phyloP scores from a whole-genome alignment of 2,329 filamentous ascomycete genomes.

The Monosporascus cannonballus region DNA sequence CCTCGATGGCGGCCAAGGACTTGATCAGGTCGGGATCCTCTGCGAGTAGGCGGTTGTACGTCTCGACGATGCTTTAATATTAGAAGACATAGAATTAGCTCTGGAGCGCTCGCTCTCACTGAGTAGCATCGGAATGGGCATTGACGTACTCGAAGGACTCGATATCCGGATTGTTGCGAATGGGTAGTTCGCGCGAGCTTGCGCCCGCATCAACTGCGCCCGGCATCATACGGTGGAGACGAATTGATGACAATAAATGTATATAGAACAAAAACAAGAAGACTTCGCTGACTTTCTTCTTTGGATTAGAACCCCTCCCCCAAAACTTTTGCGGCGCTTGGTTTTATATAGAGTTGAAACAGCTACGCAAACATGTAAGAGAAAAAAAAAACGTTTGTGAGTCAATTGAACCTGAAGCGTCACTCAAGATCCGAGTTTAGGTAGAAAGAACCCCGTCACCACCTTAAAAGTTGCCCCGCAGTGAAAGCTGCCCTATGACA shows the following conservation, averaged over 20 bases:
- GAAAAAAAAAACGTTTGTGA: background rate
- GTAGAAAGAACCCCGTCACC: background rate
- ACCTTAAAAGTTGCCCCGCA: too few species aligned
- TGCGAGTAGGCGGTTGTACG: constrained; percentile 48
- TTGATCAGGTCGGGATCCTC: constrained; percentile 83
- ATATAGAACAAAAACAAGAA: background rate
- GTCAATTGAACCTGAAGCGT: background rate
- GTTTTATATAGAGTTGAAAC: background rate
- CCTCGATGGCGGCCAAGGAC: constrained; percentile 90
- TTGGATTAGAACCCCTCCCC: background rate
- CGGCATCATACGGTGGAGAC: constrained; percentile 8
- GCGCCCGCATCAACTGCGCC: constrained; percentile 7
- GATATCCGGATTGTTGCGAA: constrained; percentile 22
- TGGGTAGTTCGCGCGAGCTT: constrained; percentile 15
- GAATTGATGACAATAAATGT: background rate
- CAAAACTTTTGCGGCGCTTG: background rate
- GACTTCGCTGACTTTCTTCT: background rate
- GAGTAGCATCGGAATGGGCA: background rate
- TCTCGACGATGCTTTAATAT: constrained; percentile 44
- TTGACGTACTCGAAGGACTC: constrained; percentile 22
- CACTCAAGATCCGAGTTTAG: background rate
- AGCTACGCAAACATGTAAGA: background rate
- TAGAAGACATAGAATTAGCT: constrained; percentile 1
- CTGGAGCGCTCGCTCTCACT: background rate
- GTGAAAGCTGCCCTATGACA: too few species aligned